These are phyloP conservation scores for Pseudodiploospora longispora DNA, from an alignment of 2,329 filamentous ascomycete species.

Conservation along the genomic window DNA sequence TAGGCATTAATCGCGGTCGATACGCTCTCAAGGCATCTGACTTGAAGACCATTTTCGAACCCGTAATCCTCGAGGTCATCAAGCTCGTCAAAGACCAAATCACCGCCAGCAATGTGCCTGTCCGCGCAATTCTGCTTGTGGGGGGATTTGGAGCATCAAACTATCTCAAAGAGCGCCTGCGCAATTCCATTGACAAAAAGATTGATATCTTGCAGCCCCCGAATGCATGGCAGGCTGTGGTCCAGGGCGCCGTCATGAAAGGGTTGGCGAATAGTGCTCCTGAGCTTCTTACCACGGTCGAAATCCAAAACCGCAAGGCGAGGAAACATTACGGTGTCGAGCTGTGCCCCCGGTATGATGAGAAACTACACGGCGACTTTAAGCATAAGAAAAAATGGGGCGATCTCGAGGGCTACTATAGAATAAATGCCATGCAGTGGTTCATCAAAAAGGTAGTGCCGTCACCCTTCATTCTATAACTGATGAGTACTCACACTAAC, in stretches of 20 bases:
- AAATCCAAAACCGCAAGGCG: conserved; percentile 31
- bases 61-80: conserved; percentile 35
- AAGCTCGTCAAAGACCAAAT: conserved; percentile 36
- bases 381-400: conserved; percentile 27
- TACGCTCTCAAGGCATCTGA: conserved; percentile 30
- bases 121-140: conserved; percentile 35
- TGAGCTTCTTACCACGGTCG: conserved; percentile 26
- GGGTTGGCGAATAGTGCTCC: conserved; percentile 31
- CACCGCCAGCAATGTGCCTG: conserved; percentile 24
- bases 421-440: conserved; percentile 34
- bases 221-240: conserved; percentile 40
- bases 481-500: not conserved
- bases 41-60: conserved; percentile 35
- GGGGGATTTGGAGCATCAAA: conserved; percentile 39
- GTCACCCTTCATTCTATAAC: not conserved
- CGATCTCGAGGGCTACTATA: conserved; percentile 27
- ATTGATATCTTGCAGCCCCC: conserved; percentile 37
- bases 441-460: conserved; percentile 29
- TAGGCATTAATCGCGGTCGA: conserved; percentile 29
- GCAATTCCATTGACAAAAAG: conserved; percentile 21
- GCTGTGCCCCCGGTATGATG: conserved; percentile 22
- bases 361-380: conserved; percentile 22
- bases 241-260: conserved; percentile 41
- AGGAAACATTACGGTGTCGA: conserved; percentile 37
- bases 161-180: conserved; percentile 34